Evolutionary conservation across 306 rosid species (phyloP), one percentile per base, ranked within the genome.

Genomic region (Fagus sylvatica): DNA sequence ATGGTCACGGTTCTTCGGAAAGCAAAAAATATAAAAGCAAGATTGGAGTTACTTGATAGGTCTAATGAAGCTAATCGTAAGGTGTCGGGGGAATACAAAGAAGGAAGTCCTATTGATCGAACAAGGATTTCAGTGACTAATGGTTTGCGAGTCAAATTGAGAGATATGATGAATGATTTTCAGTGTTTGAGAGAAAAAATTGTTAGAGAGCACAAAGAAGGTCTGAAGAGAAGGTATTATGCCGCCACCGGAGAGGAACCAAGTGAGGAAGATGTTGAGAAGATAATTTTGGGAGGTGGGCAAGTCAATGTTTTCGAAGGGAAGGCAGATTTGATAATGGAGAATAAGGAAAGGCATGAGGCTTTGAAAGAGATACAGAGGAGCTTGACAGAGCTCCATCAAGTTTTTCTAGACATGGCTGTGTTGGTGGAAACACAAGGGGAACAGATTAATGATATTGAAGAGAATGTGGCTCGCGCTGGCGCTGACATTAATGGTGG

Each of bases 371-470:
- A 95, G 78, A 84, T 93, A 5, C 96, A 89, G 78, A 91, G 84
- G 72, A 95, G 98, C 79, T 89, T 95, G 93, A 88, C 87, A 36
- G 91, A 90, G 89, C 96, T 95, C 79, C 97, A 93, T 30, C 98
- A 95, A 69, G 97, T 95, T 55, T 95, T 95, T 78, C 91, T 95
- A 73, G 99, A 95, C 77, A 93, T 95, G 99, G 98, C 97, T 53
- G 83, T 95, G 81, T 74, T 93, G 84, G 93, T 95, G 51, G 97
- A 95, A 84, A 82, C 90, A 22, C 98, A 91, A 67, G 97, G 96
- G 17, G 93, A 88, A 19, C 82, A 91, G 55, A 37, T 93, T 32
- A 97, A 95, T 59, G 90, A 86, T 70, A 95, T 95, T 69, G 99
- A 95, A 78, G 91, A 91, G 84, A 95, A 90, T 78, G 90, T 95